Evolutionary conservation across 2,329 filamentous ascomycete species (phyloP), one percentile per base, ranked within the genome.

Genomic region (Aspergillus fischeri): DNA sequence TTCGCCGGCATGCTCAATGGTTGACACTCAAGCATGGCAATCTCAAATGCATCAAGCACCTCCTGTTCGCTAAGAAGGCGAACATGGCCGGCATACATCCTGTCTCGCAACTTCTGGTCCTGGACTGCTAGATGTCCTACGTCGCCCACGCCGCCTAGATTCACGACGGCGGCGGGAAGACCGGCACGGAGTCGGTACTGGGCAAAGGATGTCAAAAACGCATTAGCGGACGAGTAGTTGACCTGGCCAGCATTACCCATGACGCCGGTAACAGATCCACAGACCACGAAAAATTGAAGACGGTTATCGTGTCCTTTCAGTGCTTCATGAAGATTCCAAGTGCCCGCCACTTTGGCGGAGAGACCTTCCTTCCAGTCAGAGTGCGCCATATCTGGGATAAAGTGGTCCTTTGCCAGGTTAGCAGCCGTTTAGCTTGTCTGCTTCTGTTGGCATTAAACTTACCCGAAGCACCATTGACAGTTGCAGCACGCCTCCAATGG

Each of bases 201-300:
- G 2, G 61, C 63, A 8, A 71, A 53, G 3, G 60, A 57, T 27
- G 67, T 66, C 28, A 69, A 60, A 60, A 64, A 74, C 0, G 67
- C 62, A 49, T 67, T 67, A n/a, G 60, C 70, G 7, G 71, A 67
- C 2, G 67, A 65, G 51, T 75, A 75, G 54, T 73, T 76, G 4
- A 76, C 69, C 51, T 80, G 66, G 21, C 73, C 71, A 3, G 68
- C 53, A 51, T 77, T 75, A 4, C 78, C 48, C 28, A 55, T 25
- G 25, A 52, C 28, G 3, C 58, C 52, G 21, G 21, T 76, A 1
- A 77, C 41, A 5, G 72, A 74, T 0, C 65, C 69, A 8, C 71
- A 64, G n/a, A 70, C 57, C 52, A 74, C 54, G 29, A 63, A 59
- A 27, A 63, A 57, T 42, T 59, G 52, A 9, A 60, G 51, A 6